These are phyloP conservation scores for Bruguiera parviflora DNA, from an alignment of 345 rosid species.

Conservation along the genomic window DNA sequence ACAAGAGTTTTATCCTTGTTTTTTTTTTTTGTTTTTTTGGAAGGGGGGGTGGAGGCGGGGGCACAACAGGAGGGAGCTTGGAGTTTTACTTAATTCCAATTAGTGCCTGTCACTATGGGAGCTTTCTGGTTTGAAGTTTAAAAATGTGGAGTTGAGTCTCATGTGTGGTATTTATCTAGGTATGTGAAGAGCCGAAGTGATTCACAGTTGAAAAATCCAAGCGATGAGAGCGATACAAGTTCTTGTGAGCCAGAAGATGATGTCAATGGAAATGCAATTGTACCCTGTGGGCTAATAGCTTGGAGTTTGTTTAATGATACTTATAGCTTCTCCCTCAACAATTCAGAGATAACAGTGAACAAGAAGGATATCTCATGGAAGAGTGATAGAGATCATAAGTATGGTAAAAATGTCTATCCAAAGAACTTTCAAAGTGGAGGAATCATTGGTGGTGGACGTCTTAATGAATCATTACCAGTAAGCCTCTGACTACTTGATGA, in stretches of 20 bases:
- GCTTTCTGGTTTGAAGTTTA: conserved; percentile 3
- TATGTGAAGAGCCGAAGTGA: conserved; percentile 95
- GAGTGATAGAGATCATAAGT: conserved; percentile 91
- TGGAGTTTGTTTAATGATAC: conserved; percentile 99
- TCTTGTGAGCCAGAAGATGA: conserved; percentile 70
- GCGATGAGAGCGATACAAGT: conserved; percentile 33
- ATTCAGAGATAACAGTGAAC: conserved; percentile 46
- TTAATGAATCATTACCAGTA: conserved; percentile 52
- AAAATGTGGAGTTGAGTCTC: not conserved
- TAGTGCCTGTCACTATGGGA: not conserved
- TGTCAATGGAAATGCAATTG: conserved; percentile 40
- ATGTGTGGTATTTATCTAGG: conserved; percentile 39
- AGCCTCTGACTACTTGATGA: conserved; percentile 24
- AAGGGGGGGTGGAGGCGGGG: too few relatives aligned
- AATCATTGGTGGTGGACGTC: conserved; percentile 56
- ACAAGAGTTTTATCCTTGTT: too few relatives aligned
- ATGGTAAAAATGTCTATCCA: conserved; percentile 76
- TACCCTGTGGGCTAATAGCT: conserved; percentile 99
- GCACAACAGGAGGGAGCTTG: too few relatives aligned
- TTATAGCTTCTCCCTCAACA: conserved; percentile 51
- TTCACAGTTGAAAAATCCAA: conserved; percentile 46
- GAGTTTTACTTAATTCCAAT: too few relatives aligned
- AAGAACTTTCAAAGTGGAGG: conserved; percentile 68
- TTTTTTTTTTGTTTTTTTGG: too few relatives aligned
- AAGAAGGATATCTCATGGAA: conserved; percentile 81